Base-by-base conservation (phyloP, 371 early-diverging fungal species). In the Mortierella sp. region DNA sequence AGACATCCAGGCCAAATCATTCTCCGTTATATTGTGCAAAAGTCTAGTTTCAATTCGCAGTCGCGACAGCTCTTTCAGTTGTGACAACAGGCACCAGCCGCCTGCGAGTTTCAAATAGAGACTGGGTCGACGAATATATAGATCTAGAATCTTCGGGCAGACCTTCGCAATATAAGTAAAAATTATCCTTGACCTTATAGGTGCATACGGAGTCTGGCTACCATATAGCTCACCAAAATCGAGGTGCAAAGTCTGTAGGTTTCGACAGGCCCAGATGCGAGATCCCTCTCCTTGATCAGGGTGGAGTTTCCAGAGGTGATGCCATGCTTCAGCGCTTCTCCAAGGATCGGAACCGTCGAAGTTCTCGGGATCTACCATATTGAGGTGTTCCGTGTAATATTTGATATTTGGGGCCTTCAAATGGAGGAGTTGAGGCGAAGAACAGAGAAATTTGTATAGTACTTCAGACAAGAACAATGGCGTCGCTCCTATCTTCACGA, bases 81-180 rank as follows among this genome's bases (percentile, higher is more conserved):
- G 47, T 20, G 63, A 20, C 57, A 73, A 32, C 11, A 67, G 55
- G 30, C 73, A 67, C 37, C 66, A 43, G 12, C 73, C 73, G 3
- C 58, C 57, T 6, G 55, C 73, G 5, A 73, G 43, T 1, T 39
- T 22, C 10, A 73, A 22, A 24, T 32, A n/a, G 32, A 73, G 30
- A 18, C 6, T 24, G 0, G 30, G 14, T 14, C 54, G 55, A 5
- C 30, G 32, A 9, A 67, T 55, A 20, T 37, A 14, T 0, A 67
- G 20, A 3, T 66, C 66, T 2, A 57, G 55, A 40, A 66, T 26
- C 6, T 35, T n/a, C 5, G 73, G 73, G 16, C 73, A 73, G 43
- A 67, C 73, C 16, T 26, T 51, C 43, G 55, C 62, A 9, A 73
- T 43, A 35, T 66, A 73, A 11, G 47, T 67, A 57, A 73, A 73